Evolutionary conservation across 2,329 filamentous ascomycete species (phyloP), one percentile per base, ranked within the genome.

Genomic region (Diaporthe sp.): DNA sequence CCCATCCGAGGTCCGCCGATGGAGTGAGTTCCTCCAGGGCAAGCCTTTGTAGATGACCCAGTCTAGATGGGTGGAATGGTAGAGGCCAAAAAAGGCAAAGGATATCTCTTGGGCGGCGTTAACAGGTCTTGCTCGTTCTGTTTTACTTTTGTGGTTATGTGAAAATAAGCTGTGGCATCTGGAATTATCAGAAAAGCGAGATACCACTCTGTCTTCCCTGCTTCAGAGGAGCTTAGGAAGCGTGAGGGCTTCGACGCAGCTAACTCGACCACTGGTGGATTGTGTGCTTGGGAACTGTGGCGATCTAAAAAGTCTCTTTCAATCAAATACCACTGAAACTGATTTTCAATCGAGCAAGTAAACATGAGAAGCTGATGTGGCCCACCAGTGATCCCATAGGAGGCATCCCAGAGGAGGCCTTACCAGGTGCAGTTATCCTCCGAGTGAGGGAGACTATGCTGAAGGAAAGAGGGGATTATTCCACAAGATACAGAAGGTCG

Each of bases 1-100:
- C 78, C 97, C 97, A 65, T 88, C 91, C 65, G 97, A 99, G 87
- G 97, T 98, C 82, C 93, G 94, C 84, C 93, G 93, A 82, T 99
- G 97, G 97, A 97, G 95, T 79, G 93, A 98, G 81, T 99, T 98
- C 85, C 94, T 98, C 81, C 95, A 95, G 79, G 93, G 93, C 81
- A 95, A 95, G 90, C 93, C 93, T 72, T 86, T 95, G 88, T 95
- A 92, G 87, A 86, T 79, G 58, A 72, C 71, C 65, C 55, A 42
- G 70, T 68, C 51, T 53, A 67, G 51, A 57, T 57, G 39, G 39
- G 34, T 53, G 49, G 70, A 39, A 68, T 57, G 60, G 65, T 72
- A 68, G 39, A 72, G 15, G 65, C 46, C 65, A 70, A 31, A 74
- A 76, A 74, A 57, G 60, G 68, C 57, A 31, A 13, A 12, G 65